Evolutionary conservation across 2,329 filamentous ascomycete genomes (phyloP).

Genomic region (Talaromyces atroroseus): DNA sequence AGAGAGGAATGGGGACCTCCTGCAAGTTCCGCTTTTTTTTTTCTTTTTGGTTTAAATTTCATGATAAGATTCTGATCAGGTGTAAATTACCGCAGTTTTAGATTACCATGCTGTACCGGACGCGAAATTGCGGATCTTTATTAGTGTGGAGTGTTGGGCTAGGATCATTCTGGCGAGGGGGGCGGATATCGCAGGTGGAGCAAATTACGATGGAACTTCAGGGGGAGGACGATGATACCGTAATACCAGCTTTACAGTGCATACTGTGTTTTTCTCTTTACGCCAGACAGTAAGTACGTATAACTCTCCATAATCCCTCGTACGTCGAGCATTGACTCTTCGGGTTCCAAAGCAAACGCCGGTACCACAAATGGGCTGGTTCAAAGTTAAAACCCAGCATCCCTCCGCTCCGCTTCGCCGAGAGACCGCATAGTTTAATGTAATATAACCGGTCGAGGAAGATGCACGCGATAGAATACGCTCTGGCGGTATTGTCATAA

Average conservation of each 20-base stretch:
- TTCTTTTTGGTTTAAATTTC: slow-evolving; percentile 1
- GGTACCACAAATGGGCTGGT: not conserved
- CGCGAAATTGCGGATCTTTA: slow-evolving; percentile 12
- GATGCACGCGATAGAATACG: no score
- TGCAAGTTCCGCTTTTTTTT: not conserved
- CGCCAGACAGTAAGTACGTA: no score
- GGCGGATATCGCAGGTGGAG: slow-evolving; percentile 1
- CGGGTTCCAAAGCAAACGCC: not conserved
- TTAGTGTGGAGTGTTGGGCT: slow-evolving; percentile 7
- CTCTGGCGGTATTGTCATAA: no score
- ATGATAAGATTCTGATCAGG: slow-evolving; percentile 1
- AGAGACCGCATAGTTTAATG: no score
- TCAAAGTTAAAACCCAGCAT: not conserved
- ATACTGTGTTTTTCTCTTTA: not conserved
- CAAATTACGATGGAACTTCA: slow-evolving; percentile 8
- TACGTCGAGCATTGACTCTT: not conserved
- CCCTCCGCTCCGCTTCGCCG: not conserved
- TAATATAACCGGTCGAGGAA: no score
- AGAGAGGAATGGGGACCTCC: not conserved
- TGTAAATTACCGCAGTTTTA: slow-evolving; percentile 1
- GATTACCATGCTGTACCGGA: slow-evolving; percentile 8
- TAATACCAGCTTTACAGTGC: not conserved
- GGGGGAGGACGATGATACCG: not conserved
- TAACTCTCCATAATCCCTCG: no score
- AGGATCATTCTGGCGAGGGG: not conserved